Evolutionary conservation across 2,329 filamentous ascomycete genomes (phyloP).

Genomic region (Hypoxylon sp.): DNA sequence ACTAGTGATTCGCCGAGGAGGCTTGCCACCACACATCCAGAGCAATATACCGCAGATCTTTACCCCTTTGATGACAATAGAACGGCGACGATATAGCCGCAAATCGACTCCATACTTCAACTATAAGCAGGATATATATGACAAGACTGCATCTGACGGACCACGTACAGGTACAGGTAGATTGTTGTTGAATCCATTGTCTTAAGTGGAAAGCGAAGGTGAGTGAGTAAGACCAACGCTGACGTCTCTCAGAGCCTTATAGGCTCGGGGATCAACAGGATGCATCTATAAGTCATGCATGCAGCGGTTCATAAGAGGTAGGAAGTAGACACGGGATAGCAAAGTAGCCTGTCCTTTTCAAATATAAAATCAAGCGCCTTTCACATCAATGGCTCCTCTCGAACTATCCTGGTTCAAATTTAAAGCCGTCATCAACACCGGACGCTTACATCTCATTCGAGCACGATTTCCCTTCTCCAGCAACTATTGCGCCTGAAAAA

Average conservation of each 20-base stretch:
- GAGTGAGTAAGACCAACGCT: neutral
- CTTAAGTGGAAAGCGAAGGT: neutral
- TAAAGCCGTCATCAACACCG: neutral
- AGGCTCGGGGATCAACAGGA: neutral
- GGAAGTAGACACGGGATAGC: too few species aligned
- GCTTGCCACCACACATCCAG: neutral
- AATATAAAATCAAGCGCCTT: neutral
- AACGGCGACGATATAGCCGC: neutral
- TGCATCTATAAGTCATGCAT: neutral
- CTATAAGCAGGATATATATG: neutral
- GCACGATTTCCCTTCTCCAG: neutral
- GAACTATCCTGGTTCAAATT: neutral
- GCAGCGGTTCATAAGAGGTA: neutral
- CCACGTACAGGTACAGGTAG: neutral
- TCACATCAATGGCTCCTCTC: neutral
- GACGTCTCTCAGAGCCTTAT: neutral
- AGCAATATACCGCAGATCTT: neutral
- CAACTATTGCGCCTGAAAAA: too few species aligned
- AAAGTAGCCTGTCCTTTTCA: neutral
- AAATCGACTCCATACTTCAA: neutral
- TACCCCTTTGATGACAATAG: neutral
- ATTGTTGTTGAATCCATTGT: neutral
- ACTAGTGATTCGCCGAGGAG: neutral
- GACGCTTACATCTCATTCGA: neutral
- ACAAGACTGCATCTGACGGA: neutral